Conservation (phyloP, 1,139 yeast genomes). For the Saccharomycopsis hybrid region DNA sequence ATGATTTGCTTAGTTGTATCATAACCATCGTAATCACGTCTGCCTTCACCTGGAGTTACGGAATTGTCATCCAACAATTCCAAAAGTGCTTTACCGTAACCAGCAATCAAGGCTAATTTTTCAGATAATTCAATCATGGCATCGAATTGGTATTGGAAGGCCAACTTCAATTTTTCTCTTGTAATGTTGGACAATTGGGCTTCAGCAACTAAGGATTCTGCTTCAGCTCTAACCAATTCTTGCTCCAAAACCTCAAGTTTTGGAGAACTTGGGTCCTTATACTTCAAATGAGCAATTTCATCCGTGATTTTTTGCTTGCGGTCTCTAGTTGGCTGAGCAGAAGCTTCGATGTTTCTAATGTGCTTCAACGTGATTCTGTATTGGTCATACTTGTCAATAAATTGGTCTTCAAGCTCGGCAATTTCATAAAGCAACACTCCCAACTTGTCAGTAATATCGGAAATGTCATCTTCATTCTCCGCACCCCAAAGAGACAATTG, state of each 20-base stretch:
- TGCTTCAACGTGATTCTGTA: constrained; percentile 94
- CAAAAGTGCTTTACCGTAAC: constrained; percentile 95
- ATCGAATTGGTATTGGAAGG: constrained; percentile 95
- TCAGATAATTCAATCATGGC: constrained; percentile 95
- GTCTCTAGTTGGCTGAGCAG: constrained; percentile 97
- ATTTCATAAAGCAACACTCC: constrained; percentile 94
- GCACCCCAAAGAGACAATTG: constrained; percentile 98
- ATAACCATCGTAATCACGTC: constrained; percentile 97
- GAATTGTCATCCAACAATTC: constrained; percentile 95
- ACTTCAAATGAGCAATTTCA: constrained; percentile 94
- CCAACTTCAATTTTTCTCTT: constrained; percentile 95
- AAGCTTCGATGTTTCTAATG: constrained; percentile 92
- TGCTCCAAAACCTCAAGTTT: constrained; percentile 93
- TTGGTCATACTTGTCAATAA: constrained; percentile 95
- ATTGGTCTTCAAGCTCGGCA: constrained; percentile 97
- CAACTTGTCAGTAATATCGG: constrained; percentile 94
- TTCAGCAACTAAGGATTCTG: constrained; percentile 97
- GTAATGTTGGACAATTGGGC: constrained; percentile 98
- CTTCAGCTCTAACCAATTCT: constrained; percentile 98
- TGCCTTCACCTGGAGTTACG: constrained; percentile 98
- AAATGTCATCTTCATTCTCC: constrained; percentile 83
- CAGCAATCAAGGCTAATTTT: constrained; percentile 93
- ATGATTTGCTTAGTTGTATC: constrained; percentile 97
- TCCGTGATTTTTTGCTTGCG: constrained; percentile 97
- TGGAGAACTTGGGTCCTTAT: constrained; percentile 97